Evolutionary conservation across 164 flowering plant species (phyloP).

Genomic region (Litsea cubeba): DNA sequence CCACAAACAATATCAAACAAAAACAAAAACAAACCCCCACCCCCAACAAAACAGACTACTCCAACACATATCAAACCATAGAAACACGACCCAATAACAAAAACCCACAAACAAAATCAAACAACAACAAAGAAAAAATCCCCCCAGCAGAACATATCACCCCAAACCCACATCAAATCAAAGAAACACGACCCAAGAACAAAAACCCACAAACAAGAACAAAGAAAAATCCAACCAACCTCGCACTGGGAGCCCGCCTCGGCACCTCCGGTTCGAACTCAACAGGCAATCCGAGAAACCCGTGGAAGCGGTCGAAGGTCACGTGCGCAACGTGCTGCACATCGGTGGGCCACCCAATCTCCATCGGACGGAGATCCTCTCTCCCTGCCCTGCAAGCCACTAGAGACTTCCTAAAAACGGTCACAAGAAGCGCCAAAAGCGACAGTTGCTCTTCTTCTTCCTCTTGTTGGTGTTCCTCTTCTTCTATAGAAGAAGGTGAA

Average conservation of each 20-base stretch:
- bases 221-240: slow-evolving; percentile 31
- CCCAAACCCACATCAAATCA: neutral
- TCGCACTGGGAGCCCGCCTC: slow-evolving; percentile 87
- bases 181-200: neutral
- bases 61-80: neutral
- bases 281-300: slow-evolving; percentile 88
- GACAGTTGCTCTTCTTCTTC: slow-evolving; percentile 47
- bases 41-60: neutral
- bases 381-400: slow-evolving; percentile 51
- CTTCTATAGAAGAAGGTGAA: slow-evolving; percentile 11
- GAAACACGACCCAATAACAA: neutral
- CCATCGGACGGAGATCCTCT: slow-evolving; percentile 51
- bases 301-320: slow-evolving; percentile 88
- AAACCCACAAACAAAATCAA: neutral
- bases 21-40: neutral
- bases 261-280: slow-evolving; percentile 90
- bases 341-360: slow-evolving; percentile 84
- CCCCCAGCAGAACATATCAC: too few relatives aligned
- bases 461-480: slow-evolving; percentile 8
- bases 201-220: neutral
- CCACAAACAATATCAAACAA: neutral
- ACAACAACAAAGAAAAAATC: neutral
- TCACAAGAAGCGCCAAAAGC: slow-evolving; percentile 56
- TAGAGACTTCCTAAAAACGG: slow-evolving; percentile 65
- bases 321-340: slow-evolving; percentile 94